Conservation (phyloP, 2,329 filamentous ascomycete genomes). For the Neurospora sp. region DNA sequence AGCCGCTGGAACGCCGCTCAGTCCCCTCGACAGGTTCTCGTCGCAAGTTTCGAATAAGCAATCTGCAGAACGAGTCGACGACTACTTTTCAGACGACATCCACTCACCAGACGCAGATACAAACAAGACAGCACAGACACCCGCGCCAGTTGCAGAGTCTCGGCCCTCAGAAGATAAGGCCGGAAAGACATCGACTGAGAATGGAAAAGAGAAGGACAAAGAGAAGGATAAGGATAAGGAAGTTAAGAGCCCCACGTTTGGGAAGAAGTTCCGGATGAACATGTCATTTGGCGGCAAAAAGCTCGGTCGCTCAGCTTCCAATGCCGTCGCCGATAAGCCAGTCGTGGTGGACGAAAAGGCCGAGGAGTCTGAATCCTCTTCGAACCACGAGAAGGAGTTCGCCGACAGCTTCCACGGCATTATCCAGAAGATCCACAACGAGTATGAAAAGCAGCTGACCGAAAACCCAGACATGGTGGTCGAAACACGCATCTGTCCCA, state of each 20-base stretch:
- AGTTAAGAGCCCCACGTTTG: slow-evolving; percentile 58
- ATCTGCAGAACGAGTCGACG: slow-evolving; percentile 61
- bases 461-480: slow-evolving; percentile 45
- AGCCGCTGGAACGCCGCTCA: slow-evolving; percentile 28
- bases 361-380: slow-evolving; percentile 55
- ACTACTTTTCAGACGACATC: slow-evolving; percentile 67
- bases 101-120: slow-evolving; percentile 37
- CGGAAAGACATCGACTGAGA: slow-evolving; percentile 29
- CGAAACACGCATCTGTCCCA: slow-evolving; percentile 58
- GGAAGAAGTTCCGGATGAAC: slow-evolving; percentile 74
- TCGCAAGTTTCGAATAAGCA: slow-evolving; percentile 45
- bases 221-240: slow-evolving; percentile 35
- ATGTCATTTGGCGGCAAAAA: slow-evolving; percentile 78
- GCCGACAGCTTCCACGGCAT: slow-evolving; percentile 67
- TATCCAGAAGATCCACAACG: slow-evolving; percentile 61
- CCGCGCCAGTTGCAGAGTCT: slow-evolving; percentile 26
- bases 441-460: slow-evolving; percentile 59
- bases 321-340: slow-evolving; percentile 61
- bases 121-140: slow-evolving; percentile 38
- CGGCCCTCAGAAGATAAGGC: slow-evolving; percentile 20
- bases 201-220: slow-evolving; percentile 36
- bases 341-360: slow-evolving; percentile 67
- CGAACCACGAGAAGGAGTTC: slow-evolving; percentile 59
- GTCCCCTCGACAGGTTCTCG: slow-evolving; percentile 43
- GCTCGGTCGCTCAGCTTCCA: slow-evolving; percentile 58